Conservation (phyloP, 331 rosid species). For the Prunus yedoensis region DNA sequence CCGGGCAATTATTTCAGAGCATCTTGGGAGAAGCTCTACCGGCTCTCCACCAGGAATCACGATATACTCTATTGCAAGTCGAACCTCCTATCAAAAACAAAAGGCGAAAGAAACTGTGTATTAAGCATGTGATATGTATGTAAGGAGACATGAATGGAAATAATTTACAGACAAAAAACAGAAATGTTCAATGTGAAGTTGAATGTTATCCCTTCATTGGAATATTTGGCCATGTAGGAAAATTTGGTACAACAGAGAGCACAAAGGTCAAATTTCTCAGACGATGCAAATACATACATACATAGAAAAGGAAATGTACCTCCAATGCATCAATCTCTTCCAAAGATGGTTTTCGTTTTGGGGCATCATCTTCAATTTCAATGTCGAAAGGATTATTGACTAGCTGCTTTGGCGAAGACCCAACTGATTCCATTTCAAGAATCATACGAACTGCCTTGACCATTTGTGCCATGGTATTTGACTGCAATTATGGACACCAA, state of each 20-base stretch:
- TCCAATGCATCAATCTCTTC: conserved; percentile 99
- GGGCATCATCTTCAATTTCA: conserved; percentile 84
- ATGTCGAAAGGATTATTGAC: conserved; percentile 50
- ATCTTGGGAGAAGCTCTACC: conserved; percentile 95
- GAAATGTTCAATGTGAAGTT: background rate
- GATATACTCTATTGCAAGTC: conserved; percentile 94
- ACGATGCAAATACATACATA: no score
- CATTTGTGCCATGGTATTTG: conserved; percentile 94
- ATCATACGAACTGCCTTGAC: conserved; percentile 94
- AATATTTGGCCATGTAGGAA: no score
- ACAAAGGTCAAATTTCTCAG: no score
- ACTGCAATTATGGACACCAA: conserved; percentile 51
- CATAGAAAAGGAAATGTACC: conserved; percentile 47
- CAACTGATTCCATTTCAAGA: conserved; percentile 63
- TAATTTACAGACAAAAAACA: background rate
- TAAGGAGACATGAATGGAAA: background rate
- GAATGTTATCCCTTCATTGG: background rate
- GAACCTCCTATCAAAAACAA: conserved; percentile 69
- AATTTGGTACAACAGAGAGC: no score
- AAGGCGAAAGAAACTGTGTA: conserved; percentile 4
- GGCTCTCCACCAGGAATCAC: conserved; percentile 99
- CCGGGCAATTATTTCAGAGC: conserved; percentile 82
- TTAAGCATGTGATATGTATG: background rate
- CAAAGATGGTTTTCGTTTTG: conserved; percentile 79
- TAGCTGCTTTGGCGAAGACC: conserved; percentile 43